Evolutionary conservation across 2,329 filamentous ascomycete genomes (phyloP).

Genomic region (Trichoderma atrobrunneum): DNA sequence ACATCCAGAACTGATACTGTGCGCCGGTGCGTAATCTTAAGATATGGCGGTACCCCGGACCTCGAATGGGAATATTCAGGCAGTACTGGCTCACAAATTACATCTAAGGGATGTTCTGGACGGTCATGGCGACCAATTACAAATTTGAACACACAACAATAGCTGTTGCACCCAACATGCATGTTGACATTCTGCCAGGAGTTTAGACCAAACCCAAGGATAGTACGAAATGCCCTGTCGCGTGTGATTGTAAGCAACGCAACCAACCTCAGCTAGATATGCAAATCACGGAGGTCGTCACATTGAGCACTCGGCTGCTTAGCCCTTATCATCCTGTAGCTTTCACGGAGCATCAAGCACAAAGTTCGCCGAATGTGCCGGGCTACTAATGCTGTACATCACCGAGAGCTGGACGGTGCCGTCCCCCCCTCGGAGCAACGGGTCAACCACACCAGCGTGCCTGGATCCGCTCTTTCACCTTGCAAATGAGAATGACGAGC

Average conservation of each 20-base stretch:
- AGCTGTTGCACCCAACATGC: background rate
- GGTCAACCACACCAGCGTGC: background rate
- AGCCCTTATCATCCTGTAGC: background rate
- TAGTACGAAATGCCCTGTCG: background rate
- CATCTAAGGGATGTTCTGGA: background rate
- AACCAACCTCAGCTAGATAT: slow-evolving; percentile 1
- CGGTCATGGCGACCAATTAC: background rate
- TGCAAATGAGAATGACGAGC: background rate
- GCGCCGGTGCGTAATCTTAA: background rate
- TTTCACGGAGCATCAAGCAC: background rate
- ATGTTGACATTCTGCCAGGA: background rate
- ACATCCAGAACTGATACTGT: background rate
- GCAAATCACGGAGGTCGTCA: background rate
- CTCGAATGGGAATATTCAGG: background rate
- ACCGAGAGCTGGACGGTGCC: slow-evolving; percentile 3
- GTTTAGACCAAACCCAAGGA: background rate
- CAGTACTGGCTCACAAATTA: background rate
- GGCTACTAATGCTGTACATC: background rate
- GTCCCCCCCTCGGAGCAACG: background rate
- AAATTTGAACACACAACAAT: background rate
- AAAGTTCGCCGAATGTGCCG: slow-evolving; percentile 14
- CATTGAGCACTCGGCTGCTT: background rate
- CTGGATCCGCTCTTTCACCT: background rate
- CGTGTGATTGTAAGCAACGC: background rate
- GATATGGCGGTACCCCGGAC: background rate